These are phyloP conservation scores for Przewalskia tangutica DNA, from an alignment of 257 asterid species.

Conservation along the genomic window DNA sequence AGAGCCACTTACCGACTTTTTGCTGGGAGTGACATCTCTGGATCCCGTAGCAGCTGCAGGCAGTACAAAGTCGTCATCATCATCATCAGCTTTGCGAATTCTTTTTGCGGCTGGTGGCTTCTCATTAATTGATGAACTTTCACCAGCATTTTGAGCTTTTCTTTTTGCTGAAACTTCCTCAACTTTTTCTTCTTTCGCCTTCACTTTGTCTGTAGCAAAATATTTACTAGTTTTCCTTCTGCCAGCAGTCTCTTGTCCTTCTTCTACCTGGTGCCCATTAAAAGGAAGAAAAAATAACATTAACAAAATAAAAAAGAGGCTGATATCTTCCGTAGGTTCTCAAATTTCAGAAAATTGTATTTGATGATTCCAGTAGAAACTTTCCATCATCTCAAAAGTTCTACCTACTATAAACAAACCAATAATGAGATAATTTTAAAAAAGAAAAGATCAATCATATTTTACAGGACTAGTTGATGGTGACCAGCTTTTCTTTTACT, in stretches of 20 bases:
- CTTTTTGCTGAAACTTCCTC: slow-evolving; percentile 49
- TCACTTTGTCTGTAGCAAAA: slow-evolving; percentile 47
- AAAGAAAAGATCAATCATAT: neutral
- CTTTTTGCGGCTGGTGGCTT: slow-evolving; percentile 52
- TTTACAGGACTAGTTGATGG: neutral
- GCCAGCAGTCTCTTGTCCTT: slow-evolving; percentile 51
- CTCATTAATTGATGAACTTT: slow-evolving; percentile 20
- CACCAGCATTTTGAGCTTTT: slow-evolving; percentile 35
- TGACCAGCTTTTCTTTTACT: neutral
- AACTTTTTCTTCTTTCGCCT: slow-evolving; percentile 39
- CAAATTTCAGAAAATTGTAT: neutral
- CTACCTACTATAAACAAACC: neutral
- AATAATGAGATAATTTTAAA: neutral
- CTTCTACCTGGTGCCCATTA: slow-evolving; percentile 34
- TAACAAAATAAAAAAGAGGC: neutral
- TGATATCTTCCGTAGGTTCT: neutral
- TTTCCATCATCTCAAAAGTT: neutral
- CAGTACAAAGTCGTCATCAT: slow-evolving; percentile 66
- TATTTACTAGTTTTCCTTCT: slow-evolving; percentile 93
- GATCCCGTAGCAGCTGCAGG: slow-evolving; percentile 39
- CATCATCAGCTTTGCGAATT: slow-evolving; percentile 58
- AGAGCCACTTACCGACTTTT: slow-evolving; percentile 59
- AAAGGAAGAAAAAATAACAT: neutral
- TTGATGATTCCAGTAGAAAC: neutral
- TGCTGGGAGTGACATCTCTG: slow-evolving; percentile 43